These are phyloP conservation scores for Lachnellula suecica DNA, from an alignment of 2,329 filamentous ascomycete genomes.

Conservation along the genomic window DNA sequence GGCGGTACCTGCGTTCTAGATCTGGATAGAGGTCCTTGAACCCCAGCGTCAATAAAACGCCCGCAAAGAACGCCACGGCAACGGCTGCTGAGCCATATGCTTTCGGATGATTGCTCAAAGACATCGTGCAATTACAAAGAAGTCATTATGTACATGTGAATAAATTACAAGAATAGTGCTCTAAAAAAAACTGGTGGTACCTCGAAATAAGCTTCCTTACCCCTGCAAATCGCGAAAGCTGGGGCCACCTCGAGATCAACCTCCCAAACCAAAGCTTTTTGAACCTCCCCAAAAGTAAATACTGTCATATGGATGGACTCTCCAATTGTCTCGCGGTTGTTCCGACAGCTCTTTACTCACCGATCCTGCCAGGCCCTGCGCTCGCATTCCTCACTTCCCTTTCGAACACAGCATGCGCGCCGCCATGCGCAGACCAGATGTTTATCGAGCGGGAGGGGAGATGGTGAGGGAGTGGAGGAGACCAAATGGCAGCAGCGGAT, in stretches of 20 bases:
- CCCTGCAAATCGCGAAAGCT: constrained; percentile 38
- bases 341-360: constrained; percentile 82
- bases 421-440: constrained; percentile 37
- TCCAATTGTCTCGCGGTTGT: constrained; percentile 72
- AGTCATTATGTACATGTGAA: constrained; percentile 8
- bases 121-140: constrained; percentile 43
- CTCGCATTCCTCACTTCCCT: constrained; percentile 34
- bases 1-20: constrained; percentile 64
- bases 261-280: background rate
- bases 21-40: constrained; percentile 81
- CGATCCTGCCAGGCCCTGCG: constrained; percentile 59
- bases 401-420: constrained; percentile 37
- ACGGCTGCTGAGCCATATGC: constrained; percentile 66
- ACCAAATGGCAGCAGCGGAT: constrained; percentile 85
- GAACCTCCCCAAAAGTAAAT: constrained; percentile 13
- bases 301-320: constrained; percentile 68
- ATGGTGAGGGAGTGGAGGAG: constrained; percentile 42
- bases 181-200: constrained; percentile 10
- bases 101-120: constrained; percentile 59
- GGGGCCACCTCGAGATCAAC: constrained; percentile 32
- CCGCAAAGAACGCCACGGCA: constrained; percentile 72
- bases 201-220: background rate
- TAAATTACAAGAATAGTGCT: constrained; percentile 5
- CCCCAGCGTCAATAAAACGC: constrained; percentile 71
- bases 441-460: constrained; percentile 20